Percentiles rank a stretch among this genome's conserved stretches.
Evolutionary conservation across 2,329 filamentous ascomycete species (phyloP).

Genomic region (Ascochyta viciae-villosae): DNA sequence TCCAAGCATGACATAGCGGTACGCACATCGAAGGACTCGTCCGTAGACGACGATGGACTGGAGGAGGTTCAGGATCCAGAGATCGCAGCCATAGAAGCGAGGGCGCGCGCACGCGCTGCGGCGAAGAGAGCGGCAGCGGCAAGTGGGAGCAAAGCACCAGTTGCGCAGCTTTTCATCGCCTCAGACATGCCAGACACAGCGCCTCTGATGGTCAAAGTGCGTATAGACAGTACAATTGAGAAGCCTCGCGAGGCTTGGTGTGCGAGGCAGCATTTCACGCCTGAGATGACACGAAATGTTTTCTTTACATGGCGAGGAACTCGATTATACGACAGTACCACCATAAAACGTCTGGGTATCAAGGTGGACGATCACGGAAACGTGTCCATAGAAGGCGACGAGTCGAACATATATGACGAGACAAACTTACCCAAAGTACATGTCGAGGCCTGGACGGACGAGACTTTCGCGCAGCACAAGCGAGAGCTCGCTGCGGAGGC

Average conservation of each 20-base stretch:
- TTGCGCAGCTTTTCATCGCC: slow-evolving; percentile 71
- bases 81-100: slow-evolving; percentile 37
- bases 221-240: slow-evolving; percentile 71
- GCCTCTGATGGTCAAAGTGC: slow-evolving; percentile 69
- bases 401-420: slow-evolving; percentile 60
- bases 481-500: slow-evolving; percentile 38
- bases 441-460: slow-evolving; percentile 78
- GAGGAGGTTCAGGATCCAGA: slow-evolving; percentile 41
- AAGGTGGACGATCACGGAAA: slow-evolving; percentile 52
- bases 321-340: slow-evolving; percentile 77
- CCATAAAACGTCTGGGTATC: slow-evolving; percentile 57
- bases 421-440: slow-evolving; percentile 64
- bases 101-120: slow-evolving; percentile 32
- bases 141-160: slow-evolving; percentile 23
- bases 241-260: slow-evolving; percentile 76
- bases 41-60: slow-evolving; percentile 32
- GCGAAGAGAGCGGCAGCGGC: slow-evolving; percentile 24
- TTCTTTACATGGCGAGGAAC: slow-evolving; percentile 82
- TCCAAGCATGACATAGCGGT: slow-evolving; percentile 12
- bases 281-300: slow-evolving; percentile 60
- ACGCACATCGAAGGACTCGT: slow-evolving; percentile 13
- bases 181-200: slow-evolving; percentile 69
- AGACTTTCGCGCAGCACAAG: slow-evolving; percentile 64
- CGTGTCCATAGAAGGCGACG: slow-evolving; percentile 45
- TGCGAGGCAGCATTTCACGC: slow-evolving; percentile 62